phyloP scores from a whole-genome alignment of 306 rosid genomes.

The Luffa aegyptiaca region DNA sequence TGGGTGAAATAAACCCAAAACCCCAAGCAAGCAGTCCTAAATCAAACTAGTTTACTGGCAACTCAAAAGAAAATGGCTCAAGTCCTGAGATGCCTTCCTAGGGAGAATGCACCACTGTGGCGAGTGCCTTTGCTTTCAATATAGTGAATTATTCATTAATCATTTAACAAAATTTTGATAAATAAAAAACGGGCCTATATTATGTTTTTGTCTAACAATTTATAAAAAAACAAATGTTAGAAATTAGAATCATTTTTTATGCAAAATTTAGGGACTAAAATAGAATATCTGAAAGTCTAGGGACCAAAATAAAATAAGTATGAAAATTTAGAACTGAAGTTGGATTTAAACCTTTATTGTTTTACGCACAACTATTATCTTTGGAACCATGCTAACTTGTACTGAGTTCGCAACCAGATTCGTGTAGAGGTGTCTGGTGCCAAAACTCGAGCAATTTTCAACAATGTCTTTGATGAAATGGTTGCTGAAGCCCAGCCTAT shows the following conservation, averaged over 20 bases:
- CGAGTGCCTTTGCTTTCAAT: too few relatives aligned
- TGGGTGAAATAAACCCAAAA: too few relatives aligned
- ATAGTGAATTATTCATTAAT: neutral
- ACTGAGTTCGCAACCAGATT: conserved; percentile 34
- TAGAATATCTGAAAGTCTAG: neutral
- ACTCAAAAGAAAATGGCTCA: too few relatives aligned
- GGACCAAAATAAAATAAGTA: neutral
- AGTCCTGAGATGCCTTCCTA: too few relatives aligned
- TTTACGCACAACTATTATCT: neutral
- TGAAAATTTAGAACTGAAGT: neutral
- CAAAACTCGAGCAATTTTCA: conserved; percentile 51
- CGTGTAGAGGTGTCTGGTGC: conserved; percentile 53
- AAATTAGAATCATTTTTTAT: neutral
- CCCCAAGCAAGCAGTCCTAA: too few relatives aligned
- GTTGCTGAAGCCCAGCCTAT: conserved; percentile 88
- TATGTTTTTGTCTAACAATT: neutral
- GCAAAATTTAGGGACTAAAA: neutral
- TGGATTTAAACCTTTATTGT: neutral
- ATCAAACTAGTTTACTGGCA: too few relatives aligned
- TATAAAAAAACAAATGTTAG: neutral
- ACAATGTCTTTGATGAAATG: conserved; percentile 59
- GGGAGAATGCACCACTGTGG: too few relatives aligned
- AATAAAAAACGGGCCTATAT: neutral
- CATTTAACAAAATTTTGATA: neutral
- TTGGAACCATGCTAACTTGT: neutral